Evolutionary conservation across 352 stramenopile genomes (phyloP), one percentile per base, ranked within the genome.

Genomic region (Phytopythium litorale): DNA sequence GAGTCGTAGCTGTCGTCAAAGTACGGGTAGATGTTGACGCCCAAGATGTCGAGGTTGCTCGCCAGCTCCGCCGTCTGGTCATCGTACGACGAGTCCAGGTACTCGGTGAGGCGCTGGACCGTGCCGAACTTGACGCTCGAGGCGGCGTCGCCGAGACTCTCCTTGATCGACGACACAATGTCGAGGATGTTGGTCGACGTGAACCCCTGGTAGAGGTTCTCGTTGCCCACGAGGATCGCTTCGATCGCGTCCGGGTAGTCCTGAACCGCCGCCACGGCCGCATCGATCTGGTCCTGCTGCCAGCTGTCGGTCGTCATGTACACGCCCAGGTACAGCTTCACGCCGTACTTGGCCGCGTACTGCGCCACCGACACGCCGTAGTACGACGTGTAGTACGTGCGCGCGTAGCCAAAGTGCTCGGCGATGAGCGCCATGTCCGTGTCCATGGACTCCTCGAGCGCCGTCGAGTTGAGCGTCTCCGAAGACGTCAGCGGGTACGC

Each of bases 21-120:
- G 64, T 83, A 88, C 45, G 75, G 77, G 57, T 84, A 87, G 63
- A 84, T 84, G 45, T 77, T 84, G n/a, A 82, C 77, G 7, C 77
- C 75, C 13, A 88, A 68, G 57, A 84, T 75, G 58, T 83, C 75
- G 4, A 84, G 66, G 46, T 67, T 71, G 25, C 35, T 57, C 13
- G 66, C 61, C 13, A 87, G 58, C 5, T 28, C 45, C 12, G 70
- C 63, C 19, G 64, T 75, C 55, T 83, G 65, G 18, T 48, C 51
- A 43, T 76, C 66, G 53, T 77, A 79, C 52, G 43, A 32, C n/a
- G 60, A 52, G 58, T 71, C 70, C 48, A 83, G 65, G 63, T 77
- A 83, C 55, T 85, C 79, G 9, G 66, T 78, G 63, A 81, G 79
- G 35, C 79, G 72, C 66, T 87, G 77, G 30, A 73, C 72, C 2